These are phyloP conservation scores for Strobilomyces echinocephalus DNA, from an alignment of 768 basidiomycete genomes.

Conservation along the genomic window DNA sequence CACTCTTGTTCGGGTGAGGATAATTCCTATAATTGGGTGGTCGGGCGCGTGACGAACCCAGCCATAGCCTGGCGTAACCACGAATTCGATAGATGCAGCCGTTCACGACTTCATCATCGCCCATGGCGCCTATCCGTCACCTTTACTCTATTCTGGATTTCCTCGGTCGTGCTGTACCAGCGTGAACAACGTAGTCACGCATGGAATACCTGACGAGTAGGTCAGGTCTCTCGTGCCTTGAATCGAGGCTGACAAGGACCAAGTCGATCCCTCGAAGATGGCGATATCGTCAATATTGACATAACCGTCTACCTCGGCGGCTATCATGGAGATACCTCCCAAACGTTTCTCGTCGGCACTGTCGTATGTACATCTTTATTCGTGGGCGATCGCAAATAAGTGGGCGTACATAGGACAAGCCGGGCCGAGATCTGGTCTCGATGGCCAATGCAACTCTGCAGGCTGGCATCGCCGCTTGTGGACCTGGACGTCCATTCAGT, in stretches of 20 bases:
- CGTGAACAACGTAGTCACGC: constrained; percentile 80
- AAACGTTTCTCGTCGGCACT: constrained; percentile 75
- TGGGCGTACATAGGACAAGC: constrained; percentile 51
- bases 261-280: constrained; percentile 75
- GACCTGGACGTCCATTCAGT: constrained; percentile 63
- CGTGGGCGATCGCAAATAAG: not conserved
- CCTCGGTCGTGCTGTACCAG: constrained; percentile 56
- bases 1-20: constrained; percentile 46
- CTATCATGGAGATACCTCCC: constrained; percentile 87
- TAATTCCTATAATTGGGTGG: not conserved
- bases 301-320: constrained; percentile 80
- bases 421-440: constrained; percentile 59
- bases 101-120: constrained; percentile 69
- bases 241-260: constrained; percentile 2
- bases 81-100: constrained; percentile 64
- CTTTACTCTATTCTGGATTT: constrained; percentile 62
- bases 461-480: constrained; percentile 69
- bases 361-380: constrained; percentile 44
- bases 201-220: constrained; percentile 90
- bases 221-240: constrained; percentile 16
- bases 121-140: constrained; percentile 80
- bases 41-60: not conserved
- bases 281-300: constrained; percentile 87
- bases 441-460: constrained; percentile 62
- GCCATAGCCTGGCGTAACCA: constrained; percentile 63